phyloP scores from a whole-genome alignment of 257 asterid species.

The Gentiana straminea region DNA sequence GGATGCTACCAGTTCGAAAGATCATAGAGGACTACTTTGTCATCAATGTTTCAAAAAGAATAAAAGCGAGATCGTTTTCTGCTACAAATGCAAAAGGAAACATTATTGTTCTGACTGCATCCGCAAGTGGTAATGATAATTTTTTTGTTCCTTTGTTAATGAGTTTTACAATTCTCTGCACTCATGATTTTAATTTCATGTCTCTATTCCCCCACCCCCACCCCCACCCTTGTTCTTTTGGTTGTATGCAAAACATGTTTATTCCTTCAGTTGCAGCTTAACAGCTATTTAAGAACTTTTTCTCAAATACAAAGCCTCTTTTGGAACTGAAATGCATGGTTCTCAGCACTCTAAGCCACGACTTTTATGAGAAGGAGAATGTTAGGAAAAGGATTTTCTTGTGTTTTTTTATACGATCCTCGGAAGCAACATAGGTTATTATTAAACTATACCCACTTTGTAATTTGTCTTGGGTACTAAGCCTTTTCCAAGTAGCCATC shows the following conservation, averaged over 20 bases:
- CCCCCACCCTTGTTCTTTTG: neutral
- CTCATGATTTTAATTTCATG: neutral
- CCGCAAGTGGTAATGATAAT: constrained; percentile 43
- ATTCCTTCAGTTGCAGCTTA: no score
- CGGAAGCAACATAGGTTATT: no score
- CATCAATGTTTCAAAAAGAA: constrained; percentile 53
- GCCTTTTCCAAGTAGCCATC: no score
- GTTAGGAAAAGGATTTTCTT: no score
- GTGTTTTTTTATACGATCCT: no score
- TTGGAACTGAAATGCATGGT: neutral
- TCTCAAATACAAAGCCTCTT: neutral
- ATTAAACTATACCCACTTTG: no score
- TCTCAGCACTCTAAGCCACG: no score
- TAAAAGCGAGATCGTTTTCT: constrained; percentile 25
- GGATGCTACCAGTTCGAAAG: constrained; percentile 28
- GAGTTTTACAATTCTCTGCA: neutral
- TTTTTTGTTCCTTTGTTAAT: constrained; percentile 3
- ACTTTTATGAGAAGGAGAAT: no score
- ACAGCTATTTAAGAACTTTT: no score
- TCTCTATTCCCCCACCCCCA: neutral
- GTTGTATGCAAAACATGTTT: no score
- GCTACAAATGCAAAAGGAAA: constrained; percentile 57
- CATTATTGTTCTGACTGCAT: constrained; percentile 62
- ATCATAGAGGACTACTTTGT: constrained; percentile 27
- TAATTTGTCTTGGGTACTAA: no score